phyloP scores from a whole-genome alignment of 208 protist species.

The Ichthyophonus hoferi region DNA sequence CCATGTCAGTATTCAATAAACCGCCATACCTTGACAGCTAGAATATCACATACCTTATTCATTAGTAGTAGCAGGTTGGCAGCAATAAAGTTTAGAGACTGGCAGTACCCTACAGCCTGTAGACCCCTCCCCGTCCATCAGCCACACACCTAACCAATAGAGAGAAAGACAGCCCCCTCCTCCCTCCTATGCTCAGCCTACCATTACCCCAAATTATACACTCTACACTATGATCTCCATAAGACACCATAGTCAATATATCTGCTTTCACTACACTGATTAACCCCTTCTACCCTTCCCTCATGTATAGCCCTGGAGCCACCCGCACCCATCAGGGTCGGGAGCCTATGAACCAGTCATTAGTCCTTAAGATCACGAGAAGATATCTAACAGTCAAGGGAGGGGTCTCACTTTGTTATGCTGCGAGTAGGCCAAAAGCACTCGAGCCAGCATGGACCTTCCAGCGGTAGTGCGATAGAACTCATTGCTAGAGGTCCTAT shows the following conservation, averaged over 20 bases:
- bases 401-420: constrained; percentile 25
- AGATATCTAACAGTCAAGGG: too few species aligned
- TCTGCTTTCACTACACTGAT: too few species aligned
- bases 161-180: background rate
- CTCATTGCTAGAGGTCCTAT: constrained; percentile 1
- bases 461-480: constrained; percentile 18
- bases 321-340: too few species aligned
- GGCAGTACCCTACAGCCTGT: constrained; percentile 6
- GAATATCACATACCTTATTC: constrained; percentile 17
- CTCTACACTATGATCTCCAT: too few species aligned
- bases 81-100: constrained; percentile 10
- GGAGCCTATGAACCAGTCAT: too few species aligned
- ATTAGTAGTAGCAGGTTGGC: constrained; percentile 11
- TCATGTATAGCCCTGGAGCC: too few species aligned
- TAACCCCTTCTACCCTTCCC: too few species aligned
- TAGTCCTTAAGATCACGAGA: too few species aligned
- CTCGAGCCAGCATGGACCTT: background rate
- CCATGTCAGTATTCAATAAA: too few species aligned
- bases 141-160: background rate
- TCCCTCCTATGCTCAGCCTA: background rate
- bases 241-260: too few species aligned
- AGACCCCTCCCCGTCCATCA: background rate
- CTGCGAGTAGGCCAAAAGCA: constrained; percentile 16
- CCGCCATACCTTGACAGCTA: background rate
- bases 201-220: too few species aligned